Evolutionary conservation across 2,329 filamentous ascomycete species (phyloP), one percentile per base, ranked within the genome.

Genomic region (Aspergillus brunneoviolaceus): DNA sequence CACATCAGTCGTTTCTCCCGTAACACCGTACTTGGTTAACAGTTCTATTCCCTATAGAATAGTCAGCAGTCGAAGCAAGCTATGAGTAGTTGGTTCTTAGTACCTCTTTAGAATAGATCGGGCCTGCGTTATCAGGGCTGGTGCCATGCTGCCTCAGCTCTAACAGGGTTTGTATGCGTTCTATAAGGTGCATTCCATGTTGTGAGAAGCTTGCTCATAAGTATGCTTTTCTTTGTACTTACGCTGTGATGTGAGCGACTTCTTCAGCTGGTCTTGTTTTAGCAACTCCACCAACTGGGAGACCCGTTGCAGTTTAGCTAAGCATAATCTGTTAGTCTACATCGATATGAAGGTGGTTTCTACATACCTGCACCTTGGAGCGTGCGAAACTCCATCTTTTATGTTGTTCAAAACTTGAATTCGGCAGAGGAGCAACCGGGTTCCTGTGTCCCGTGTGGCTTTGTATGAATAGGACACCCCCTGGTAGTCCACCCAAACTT

Each of bases 51-150:
- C 91, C 90, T 96, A 62, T 11, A 53, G 5, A 42, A 39, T 14
- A 25, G 31, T 62, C n/a, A 63, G 60, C 58, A 54, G 10, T 5
- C 4, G 21, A 27, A 48, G 42, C 14, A 54, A 10, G 3, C 12
- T 23, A 14, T 2, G 16, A 16, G 16, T 19, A 14, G 7, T 23
- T 23, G 47, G 7, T 21, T 27, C 25, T 21, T 12, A 19, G 23
- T 81, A 90, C 92, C 76, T 89, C 81, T 74, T 85, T 84, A n/a
- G 89, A 89, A 76, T 95, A 97, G 60, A 98, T 94, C 1, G 91
- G 89, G 60, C 89, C 89, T 29, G 92, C 87, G 75, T 91, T 82
- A 31, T 79, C 80, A 7, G 88, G 85, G 68, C 89, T 87, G 61
- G 92, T 87, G 6, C 92, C 89, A 69, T 90, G 85, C 33, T 93